Evolutionary conservation across 1,284 basidiomycete genomes (phyloP).

Genomic region (Cutaneotrichosporon sp.): DNA sequence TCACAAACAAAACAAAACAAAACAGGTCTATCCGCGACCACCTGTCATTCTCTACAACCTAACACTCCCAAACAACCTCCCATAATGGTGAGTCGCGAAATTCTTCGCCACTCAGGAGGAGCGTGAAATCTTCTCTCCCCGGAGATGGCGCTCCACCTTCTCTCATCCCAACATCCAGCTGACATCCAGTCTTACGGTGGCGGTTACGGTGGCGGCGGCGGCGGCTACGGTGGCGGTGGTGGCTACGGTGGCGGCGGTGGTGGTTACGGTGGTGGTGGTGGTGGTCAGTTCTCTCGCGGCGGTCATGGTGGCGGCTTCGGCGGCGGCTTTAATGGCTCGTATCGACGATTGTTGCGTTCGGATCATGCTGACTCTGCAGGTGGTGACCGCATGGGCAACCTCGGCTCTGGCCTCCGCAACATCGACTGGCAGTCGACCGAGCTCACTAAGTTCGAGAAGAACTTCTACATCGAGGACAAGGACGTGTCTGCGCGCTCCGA

Average conservation of each 20-base stretch:
- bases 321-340: slow-evolving; percentile 32
- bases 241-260: slow-evolving; percentile 33
- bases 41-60: slow-evolving; percentile 4
- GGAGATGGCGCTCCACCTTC: background rate
- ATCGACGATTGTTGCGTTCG: slow-evolving; percentile 32
- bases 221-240: slow-evolving; percentile 53
- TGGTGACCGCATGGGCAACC: slow-evolving; percentile 76
- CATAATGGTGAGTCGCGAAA: slow-evolving; percentile 7
- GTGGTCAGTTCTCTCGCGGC: slow-evolving; percentile 55
- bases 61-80: background rate
- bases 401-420: slow-evolving; percentile 77
- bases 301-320: slow-evolving; percentile 56
- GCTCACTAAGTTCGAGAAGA: slow-evolving; percentile 73
- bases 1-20: background rate
- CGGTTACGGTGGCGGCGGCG: slow-evolving; percentile 41
- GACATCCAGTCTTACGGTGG: slow-evolving; percentile 42
- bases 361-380: slow-evolving; percentile 30
- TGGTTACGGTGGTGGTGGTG: slow-evolving; percentile 28
- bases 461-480: slow-evolving; percentile 93
- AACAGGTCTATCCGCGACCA: slow-evolving; percentile 2
- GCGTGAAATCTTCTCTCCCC: background rate
- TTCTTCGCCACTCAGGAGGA: slow-evolving; percentile 9
- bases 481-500: slow-evolving; percentile 76
- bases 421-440: slow-evolving; percentile 78
- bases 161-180: background rate